These are phyloP conservation scores for Kalmusia sp. DNA, from an alignment of 2,329 filamentous ascomycete species.

Conservation along the genomic window DNA sequence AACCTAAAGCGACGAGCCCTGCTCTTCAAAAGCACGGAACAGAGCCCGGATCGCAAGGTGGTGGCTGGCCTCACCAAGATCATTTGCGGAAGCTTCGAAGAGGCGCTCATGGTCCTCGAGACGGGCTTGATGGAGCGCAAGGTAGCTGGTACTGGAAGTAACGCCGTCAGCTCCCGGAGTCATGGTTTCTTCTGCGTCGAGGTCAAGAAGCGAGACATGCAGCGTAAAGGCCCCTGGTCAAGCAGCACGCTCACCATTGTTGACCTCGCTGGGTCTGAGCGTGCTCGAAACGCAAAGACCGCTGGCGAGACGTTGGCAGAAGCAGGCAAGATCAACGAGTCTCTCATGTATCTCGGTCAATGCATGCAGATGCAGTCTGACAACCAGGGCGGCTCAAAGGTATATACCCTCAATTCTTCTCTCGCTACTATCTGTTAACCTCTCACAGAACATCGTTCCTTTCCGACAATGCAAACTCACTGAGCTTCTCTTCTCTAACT, in stretches of 20 bases:
- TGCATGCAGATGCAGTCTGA: constrained; percentile 96
- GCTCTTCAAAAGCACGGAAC: constrained; percentile 90
- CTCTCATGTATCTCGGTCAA: constrained; percentile 96
- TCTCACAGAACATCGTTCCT: constrained; percentile 69
- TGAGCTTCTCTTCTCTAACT: constrained; percentile 60
- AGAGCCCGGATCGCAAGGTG: constrained; percentile 88
- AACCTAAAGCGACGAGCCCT: constrained; percentile 74
- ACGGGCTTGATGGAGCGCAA: constrained; percentile 85
- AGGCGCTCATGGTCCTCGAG: constrained; percentile 89
- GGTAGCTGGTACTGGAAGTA: constrained; percentile 90
- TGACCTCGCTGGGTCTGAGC: constrained; percentile 92
- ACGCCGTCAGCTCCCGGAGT: constrained; percentile 88
- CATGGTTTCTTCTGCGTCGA: constrained; percentile 97
- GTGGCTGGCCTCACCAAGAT: constrained; percentile 92
- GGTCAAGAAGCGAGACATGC: constrained; percentile 78
- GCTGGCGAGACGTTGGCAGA: constrained; percentile 91
- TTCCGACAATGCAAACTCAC: constrained; percentile 65
- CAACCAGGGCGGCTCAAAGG: constrained; percentile 75
- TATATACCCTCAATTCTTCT: constrained; percentile 43
- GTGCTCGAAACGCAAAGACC: constrained; percentile 91
- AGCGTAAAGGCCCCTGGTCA: constrained; percentile 69
- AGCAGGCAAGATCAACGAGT: constrained; percentile 98
- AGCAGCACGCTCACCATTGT: constrained; percentile 85
- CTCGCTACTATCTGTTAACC: constrained; percentile 19
- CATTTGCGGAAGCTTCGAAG: constrained; percentile 79